A percentile compares a stretch with the other conserved stretches of the same genome.
These are phyloP conservation scores for Auricularia sp. DNA, from an alignment of 768 basidiomycete genomes.

Conservation along the genomic window DNA sequence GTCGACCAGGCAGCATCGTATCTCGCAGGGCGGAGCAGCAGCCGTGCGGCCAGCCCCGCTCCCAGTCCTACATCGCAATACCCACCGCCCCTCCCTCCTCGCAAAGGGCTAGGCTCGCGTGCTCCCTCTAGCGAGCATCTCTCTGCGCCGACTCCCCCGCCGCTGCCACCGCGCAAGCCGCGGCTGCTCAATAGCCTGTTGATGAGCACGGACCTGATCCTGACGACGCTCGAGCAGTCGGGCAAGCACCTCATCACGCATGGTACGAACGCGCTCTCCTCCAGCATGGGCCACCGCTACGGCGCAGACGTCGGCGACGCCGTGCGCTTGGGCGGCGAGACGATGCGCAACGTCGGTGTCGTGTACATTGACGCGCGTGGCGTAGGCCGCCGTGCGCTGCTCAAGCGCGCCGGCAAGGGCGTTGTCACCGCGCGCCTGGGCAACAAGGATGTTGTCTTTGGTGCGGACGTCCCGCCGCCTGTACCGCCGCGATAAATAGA, in stretches of 20 bases:
- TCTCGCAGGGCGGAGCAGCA: constrained; percentile 19
- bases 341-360: constrained; percentile 59
- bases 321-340: constrained; percentile 48
- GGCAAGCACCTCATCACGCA: constrained; percentile 41
- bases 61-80: neutral
- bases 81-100: constrained; percentile 27
- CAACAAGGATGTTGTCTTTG: constrained; percentile 11
- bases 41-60: neutral
- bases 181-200: constrained; percentile 33
- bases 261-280: constrained; percentile 37
- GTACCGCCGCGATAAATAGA: neutral
- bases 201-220: constrained; percentile 55
- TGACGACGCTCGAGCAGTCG: constrained; percentile 53
- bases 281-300: constrained; percentile 50
- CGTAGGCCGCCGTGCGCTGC: constrained; percentile 56
- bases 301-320: constrained; percentile 54
- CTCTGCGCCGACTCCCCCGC: neutral
- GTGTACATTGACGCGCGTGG: constrained; percentile 71
- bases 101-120: constrained; percentile 6
- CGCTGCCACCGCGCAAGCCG: constrained; percentile 8
- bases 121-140: constrained; percentile 13
- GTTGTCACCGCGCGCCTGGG: constrained; percentile 38
- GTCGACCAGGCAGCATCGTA: constrained; percentile 46
- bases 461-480: neutral
- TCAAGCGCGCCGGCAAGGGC: constrained; percentile 51